A percentile compares a stretch with the other conserved stretches of the same genome.
phyloP scores from a whole-genome alignment of 163 green algal genomes.

The Chloromonas sp. region DNA sequence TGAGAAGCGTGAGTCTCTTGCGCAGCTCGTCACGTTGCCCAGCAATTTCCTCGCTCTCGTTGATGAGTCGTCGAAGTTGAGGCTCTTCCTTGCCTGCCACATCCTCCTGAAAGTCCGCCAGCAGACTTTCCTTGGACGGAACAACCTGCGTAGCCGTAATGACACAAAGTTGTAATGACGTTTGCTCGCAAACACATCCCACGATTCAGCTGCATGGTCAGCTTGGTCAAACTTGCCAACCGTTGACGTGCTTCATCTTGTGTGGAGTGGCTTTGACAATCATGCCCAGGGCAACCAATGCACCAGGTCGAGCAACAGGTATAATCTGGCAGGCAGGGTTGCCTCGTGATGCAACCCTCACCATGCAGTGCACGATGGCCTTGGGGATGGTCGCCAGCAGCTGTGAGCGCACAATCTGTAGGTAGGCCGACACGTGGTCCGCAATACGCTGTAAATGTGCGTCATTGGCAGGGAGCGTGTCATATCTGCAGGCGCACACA shows the following conservation, averaged over 20 bases:
- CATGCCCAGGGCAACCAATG: background rate
- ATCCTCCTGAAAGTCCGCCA: constrained; percentile 67
- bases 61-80: constrained; percentile 70
- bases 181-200: background rate
- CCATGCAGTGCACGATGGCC: constrained; percentile 86
- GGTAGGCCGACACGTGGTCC: constrained; percentile 83
- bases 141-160: constrained; percentile 38
- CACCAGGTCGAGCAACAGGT: background rate
- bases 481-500: constrained; percentile 24
- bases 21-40: constrained; percentile 53
- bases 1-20: constrained; percentile 41
- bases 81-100: constrained; percentile 68
- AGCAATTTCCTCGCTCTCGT: constrained; percentile 75
- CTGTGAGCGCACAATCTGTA: constrained; percentile 84
- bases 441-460: constrained; percentile 77
- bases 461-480: constrained; percentile 48
- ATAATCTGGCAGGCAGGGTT: background rate
- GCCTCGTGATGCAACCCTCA: constrained; percentile 1
- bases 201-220: background rate
- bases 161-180: background rate
- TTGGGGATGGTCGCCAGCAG: constrained; percentile 89
- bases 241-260: background rate
- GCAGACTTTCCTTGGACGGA: constrained; percentile 70
- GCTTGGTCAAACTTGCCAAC: background rate
- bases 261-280: background rate